phyloP scores from a whole-genome alignment of 1,284 basidiomycete genomes.

The Coniferiporia weirii region DNA sequence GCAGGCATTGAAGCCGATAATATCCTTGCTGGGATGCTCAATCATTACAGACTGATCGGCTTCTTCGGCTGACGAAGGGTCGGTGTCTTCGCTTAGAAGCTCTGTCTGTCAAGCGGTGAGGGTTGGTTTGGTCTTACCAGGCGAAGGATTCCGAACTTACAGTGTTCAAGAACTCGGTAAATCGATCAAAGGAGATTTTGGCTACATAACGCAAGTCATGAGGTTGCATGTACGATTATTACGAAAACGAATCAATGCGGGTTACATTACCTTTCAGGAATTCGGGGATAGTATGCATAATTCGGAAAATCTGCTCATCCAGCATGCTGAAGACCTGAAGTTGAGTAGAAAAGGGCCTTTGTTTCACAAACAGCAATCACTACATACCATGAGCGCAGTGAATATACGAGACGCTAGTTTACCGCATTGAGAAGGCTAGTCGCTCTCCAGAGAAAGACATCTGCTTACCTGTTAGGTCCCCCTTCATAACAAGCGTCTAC shows the following conservation, averaged over 20 bases:
- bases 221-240: slow-evolving; percentile 29
- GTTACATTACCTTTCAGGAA: slow-evolving; percentile 21
- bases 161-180: slow-evolving; percentile 41
- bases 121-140: background rate
- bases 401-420: background rate
- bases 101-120: slow-evolving; percentile 36
- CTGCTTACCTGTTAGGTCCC: slow-evolving; percentile 31
- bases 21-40: slow-evolving; percentile 22
- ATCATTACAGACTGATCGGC: slow-evolving; percentile 24
- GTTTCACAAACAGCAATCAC: slow-evolving; percentile 8
- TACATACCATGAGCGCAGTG: slow-evolving; percentile 20
- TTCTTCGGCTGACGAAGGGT: slow-evolving; percentile 26
- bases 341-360: background rate
- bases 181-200: slow-evolving; percentile 39
- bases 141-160: slow-evolving; percentile 17
- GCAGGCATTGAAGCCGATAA: slow-evolving; percentile 24
- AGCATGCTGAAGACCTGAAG: slow-evolving; percentile 42
- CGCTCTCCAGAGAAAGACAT: background rate
- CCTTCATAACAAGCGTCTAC: slow-evolving; percentile 36
- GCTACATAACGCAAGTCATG: no score
- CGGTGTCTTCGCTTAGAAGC: slow-evolving; percentile 43
- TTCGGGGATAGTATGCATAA: slow-evolving; percentile 24
- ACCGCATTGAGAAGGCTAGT: background rate
- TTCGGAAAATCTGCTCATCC: slow-evolving; percentile 33
- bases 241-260: slow-evolving; percentile 19